A percentile compares a stretch with the other conserved stretches of the same genome.
These are phyloP conservation scores for Aspergillus intermedius DNA, from an alignment of 2,329 filamentous ascomycete species.

Conservation along the genomic window DNA sequence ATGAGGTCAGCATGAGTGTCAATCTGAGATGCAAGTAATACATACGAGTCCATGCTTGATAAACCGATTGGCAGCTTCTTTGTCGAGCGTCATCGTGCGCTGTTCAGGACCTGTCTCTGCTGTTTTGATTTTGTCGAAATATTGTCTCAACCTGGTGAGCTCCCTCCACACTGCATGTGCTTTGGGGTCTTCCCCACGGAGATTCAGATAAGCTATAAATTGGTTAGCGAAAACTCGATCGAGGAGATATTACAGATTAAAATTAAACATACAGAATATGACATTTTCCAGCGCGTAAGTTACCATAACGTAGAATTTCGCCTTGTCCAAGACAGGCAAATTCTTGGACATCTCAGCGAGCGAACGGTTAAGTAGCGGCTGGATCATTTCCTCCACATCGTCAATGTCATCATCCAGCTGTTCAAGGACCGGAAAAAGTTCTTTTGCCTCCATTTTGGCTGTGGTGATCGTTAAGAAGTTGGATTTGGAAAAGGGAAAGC, in stretches of 20 bases:
- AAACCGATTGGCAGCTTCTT: conserved; percentile 70
- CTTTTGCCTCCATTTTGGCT: conserved; percentile 46
- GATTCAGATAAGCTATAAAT: conserved; percentile 60
- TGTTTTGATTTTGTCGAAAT: conserved; percentile 84
- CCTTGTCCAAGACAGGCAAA: conserved; percentile 86
- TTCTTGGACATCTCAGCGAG: conserved; percentile 66
- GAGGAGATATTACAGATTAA: neutral
- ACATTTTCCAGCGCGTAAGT: conserved; percentile 88
- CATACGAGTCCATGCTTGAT: conserved; percentile 72
- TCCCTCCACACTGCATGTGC: conserved; percentile 80
- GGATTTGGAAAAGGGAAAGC: neutral
- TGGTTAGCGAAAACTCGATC: conserved; percentile 4
- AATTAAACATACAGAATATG: conserved; percentile 62
- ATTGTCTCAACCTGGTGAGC: conserved; percentile 78
- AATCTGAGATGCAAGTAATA: conserved; percentile 4
- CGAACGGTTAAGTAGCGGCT: conserved; percentile 62
- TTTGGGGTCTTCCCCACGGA: conserved; percentile 75
- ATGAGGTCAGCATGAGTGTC: conserved; percentile 11
- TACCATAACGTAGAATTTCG: conserved; percentile 82
- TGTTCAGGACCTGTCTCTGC: conserved; percentile 59
- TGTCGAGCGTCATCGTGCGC: conserved; percentile 59
- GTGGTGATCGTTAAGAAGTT: conserved; percentile 13
- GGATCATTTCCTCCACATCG: conserved; percentile 65
- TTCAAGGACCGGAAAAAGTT: conserved; percentile 63
- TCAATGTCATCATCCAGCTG: conserved; percentile 73